These are phyloP conservation scores for Colletotrichum lupini DNA, from an alignment of 2,329 filamentous ascomycete genomes.

Conservation along the genomic window DNA sequence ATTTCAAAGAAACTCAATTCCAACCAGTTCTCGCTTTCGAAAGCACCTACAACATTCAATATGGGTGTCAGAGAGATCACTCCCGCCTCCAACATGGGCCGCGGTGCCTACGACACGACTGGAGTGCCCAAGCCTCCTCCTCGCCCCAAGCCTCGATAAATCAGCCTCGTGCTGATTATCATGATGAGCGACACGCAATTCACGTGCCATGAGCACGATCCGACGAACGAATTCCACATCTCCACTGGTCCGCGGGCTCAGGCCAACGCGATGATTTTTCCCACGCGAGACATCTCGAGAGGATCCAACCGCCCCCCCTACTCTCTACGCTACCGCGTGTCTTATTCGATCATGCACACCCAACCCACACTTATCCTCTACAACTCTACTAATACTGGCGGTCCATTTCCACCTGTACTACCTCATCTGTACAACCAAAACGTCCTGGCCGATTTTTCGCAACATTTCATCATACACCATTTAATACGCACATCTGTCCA, in stretches of 20 bases:
- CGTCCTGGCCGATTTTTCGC: constrained; percentile 29
- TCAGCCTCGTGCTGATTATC: background rate
- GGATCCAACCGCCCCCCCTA: constrained; percentile 18
- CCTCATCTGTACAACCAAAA: constrained; percentile 26
- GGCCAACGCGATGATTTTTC: constrained; percentile 36
- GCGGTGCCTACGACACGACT: constrained; percentile 64
- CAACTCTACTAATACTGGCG: constrained; percentile 31
- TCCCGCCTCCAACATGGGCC: constrained; percentile 57
- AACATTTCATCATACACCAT: constrained; percentile 40
- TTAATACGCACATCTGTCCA: constrained; percentile 49
- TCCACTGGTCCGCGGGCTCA: constrained; percentile 14
- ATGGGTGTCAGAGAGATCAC: constrained; percentile 49
- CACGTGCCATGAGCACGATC: constrained; percentile 21
- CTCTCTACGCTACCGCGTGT: constrained; percentile 17
- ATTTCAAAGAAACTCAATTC: constrained; percentile 5
- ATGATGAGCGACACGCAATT: background rate
- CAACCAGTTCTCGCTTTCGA: background rate
- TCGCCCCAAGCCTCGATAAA: constrained; percentile 53
- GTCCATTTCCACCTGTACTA: constrained; percentile 29
- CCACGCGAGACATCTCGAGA: constrained; percentile 33
- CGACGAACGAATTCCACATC: constrained; percentile 4
- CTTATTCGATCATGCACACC: constrained; percentile 28
- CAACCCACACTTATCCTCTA: constrained; percentile 9
- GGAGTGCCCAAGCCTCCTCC: constrained; percentile 60
- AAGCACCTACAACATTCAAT: constrained; percentile 34